These are phyloP conservation scores for Trichosporon inkin DNA, from an alignment of 1,284 basidiomycete genomes.

Conservation along the genomic window DNA sequence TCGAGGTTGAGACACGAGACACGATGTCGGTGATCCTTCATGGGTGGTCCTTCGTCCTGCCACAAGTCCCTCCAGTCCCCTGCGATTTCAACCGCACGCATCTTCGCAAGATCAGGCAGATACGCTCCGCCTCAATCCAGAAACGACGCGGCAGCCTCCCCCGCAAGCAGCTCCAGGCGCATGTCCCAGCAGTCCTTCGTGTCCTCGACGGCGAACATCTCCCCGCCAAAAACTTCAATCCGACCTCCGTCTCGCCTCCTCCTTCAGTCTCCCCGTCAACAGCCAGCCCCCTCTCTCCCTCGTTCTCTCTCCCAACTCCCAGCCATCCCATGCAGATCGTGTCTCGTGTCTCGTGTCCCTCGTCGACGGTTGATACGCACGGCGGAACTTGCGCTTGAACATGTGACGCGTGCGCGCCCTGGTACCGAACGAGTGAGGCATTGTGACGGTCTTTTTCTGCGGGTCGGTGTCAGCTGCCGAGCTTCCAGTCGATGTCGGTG, in stretches of 20 bases:
- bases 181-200: too few species aligned
- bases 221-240: not conserved
- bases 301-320: not conserved
- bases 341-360: not conserved
- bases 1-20: not conserved
- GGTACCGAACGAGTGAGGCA: constrained; percentile 99
- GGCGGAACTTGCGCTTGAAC: constrained; percentile 97
- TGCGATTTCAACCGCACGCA: not conserved
- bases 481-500: not conserved
- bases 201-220: too few species aligned
- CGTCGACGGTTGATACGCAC: constrained; percentile 54
- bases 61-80: not conserved
- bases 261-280: too few species aligned
- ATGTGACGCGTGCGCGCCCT: constrained; percentile 99
- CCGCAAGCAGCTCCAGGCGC: too few species aligned
- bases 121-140: not conserved
- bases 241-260: not conserved
- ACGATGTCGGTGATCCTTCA: too few species aligned
- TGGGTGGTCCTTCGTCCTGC: not conserved
- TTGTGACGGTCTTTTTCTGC: constrained; percentile 60
- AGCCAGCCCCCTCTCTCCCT: not conserved
- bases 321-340: not conserved
- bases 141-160: not conserved
- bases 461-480: not conserved
- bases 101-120: not conserved